A percentile compares a stretch with the other conserved stretches of the same genome.
Evolutionary conservation across 1,284 basidiomycete species (phyloP).

Genomic region (Exsudoporus floridanus): DNA sequence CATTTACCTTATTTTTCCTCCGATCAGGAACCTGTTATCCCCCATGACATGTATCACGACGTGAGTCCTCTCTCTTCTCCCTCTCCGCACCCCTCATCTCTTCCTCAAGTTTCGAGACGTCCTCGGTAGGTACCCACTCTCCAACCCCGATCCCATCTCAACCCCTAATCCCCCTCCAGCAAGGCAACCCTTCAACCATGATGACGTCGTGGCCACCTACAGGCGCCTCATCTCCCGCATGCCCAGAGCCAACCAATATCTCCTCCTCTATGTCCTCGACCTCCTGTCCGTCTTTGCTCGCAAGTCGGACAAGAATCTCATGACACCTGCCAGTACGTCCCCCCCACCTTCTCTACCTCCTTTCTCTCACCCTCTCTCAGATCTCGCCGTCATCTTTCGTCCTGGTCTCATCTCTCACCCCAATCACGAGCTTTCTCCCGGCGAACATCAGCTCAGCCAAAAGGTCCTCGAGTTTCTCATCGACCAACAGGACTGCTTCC

Average conservation of each 20-base stretch:
- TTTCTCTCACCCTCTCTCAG: slow-evolving; percentile 40
- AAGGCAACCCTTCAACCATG: slow-evolving; percentile 62
- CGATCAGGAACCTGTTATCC: slow-evolving; percentile 86
- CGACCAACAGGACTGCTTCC: slow-evolving; percentile 82
- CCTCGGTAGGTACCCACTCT: slow-evolving; percentile 53
- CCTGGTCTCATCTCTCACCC: slow-evolving; percentile 91
- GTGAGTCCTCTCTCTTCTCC: slow-evolving; percentile 47
- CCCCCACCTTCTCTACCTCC: neutral
- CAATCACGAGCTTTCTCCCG: slow-evolving; percentile 75
- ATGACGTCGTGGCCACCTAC: slow-evolving; percentile 74
- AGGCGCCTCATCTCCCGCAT: slow-evolving; percentile 82
- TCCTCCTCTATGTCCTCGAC: slow-evolving; percentile 95
- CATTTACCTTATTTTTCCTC: slow-evolving; percentile 14
- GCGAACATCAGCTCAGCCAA: slow-evolving; percentile 86
- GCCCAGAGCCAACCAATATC: slow-evolving; percentile 88
- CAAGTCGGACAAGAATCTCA: slow-evolving; percentile 89
- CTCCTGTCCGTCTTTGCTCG: slow-evolving; percentile 92
- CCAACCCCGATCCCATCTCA: neutral
- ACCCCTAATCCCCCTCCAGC: slow-evolving; percentile 41
- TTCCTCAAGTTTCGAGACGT: slow-evolving; percentile 75
- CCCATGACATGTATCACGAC: slow-evolving; percentile 82
- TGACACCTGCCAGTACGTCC: slow-evolving; percentile 87
- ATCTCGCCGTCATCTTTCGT: slow-evolving; percentile 92
- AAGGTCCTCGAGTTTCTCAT: slow-evolving; percentile 94
- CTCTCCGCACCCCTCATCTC: slow-evolving; percentile 18